A percentile compares a stretch with the other conserved stretches of the same genome.
phyloP scores from a whole-genome alignment of 2,329 filamentous ascomycete genomes.

The Talaromyces piceae region DNA sequence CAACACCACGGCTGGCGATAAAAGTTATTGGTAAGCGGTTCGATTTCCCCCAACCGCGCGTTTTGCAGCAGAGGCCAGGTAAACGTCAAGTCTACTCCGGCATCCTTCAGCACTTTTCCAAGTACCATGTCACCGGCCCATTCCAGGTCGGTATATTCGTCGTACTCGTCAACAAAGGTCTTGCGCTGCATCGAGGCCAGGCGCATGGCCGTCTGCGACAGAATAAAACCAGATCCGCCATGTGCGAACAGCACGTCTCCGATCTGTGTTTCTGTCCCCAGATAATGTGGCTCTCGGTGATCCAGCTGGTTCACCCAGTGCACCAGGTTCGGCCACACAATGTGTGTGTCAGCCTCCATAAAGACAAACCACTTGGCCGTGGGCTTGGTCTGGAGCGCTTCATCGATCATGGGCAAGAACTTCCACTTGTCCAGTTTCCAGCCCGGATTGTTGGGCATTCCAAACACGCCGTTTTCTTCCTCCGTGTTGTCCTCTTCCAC shows the following conservation, averaged over 20 bases:
- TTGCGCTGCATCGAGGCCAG: conserved; percentile 37
- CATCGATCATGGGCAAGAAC: conserved; percentile 48
- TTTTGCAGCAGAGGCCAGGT: conserved; percentile 44
- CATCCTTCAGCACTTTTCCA: conserved; percentile 40
- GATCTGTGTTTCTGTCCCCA: conserved; percentile 49
- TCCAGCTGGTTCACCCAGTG: conserved; percentile 48
- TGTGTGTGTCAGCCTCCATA: conserved; percentile 52
- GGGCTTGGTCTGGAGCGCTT: conserved; percentile 37
- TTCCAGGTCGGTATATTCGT: conserved; percentile 40
- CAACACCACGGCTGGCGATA: conserved; percentile 44
- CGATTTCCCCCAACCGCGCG: conserved; percentile 37
- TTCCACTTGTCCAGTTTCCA: conserved; percentile 54
- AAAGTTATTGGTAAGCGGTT: conserved; percentile 33
- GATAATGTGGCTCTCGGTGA: conserved; percentile 41
- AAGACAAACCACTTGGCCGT: conserved; percentile 54
- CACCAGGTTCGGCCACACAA: conserved; percentile 47
- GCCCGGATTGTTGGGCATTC: conserved; percentile 41
- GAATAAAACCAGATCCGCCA: conserved; percentile 46
- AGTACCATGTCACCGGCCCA: conserved; percentile 47
- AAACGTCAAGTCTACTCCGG: conserved; percentile 38
- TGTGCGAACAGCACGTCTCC: conserved; percentile 45
- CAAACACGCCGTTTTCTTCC: conserved; percentile 31
- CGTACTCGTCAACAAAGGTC: conserved; percentile 34
- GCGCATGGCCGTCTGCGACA: conserved; percentile 45
- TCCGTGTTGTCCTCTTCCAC: conserved; percentile 29